A percentile compares a stretch with the other conserved stretches of the same genome.
These are phyloP conservation scores for Clarireedia sp. DNA, from an alignment of 2,329 filamentous ascomycete species.

Conservation along the genomic window DNA sequence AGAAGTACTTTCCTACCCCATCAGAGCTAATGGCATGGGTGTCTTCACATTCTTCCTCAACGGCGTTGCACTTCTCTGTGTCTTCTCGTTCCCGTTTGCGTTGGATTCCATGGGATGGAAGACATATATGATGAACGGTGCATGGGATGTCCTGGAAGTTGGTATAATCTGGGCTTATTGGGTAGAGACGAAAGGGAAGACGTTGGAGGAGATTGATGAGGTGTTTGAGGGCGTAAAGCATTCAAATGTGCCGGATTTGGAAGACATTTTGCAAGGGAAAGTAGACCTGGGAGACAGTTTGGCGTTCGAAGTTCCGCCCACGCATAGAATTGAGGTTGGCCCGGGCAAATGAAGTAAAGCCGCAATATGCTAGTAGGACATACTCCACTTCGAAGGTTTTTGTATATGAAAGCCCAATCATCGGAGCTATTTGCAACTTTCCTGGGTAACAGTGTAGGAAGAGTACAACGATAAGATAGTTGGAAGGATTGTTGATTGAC, in stretches of 20 bases:
- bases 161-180: slow-evolving; percentile 19
- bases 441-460: too few relatives aligned
- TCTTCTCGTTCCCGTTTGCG: slow-evolving; percentile 37
- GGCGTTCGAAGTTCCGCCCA: not conserved
- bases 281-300: not conserved
- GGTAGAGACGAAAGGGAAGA: slow-evolving; percentile 32
- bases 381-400: not conserved
- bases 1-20: slow-evolving; percentile 41
- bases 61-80: slow-evolving; percentile 30
- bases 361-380: not conserved
- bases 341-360: not conserved
- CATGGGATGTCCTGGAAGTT: slow-evolving; percentile 10
- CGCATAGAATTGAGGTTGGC: not conserved
- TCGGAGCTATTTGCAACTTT: too few relatives aligned
- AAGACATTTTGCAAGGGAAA: slow-evolving; percentile 2
- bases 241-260: slow-evolving; percentile 12
- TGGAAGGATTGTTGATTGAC: too few relatives aligned
- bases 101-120: slow-evolving; percentile 38
- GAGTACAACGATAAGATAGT: too few relatives aligned
- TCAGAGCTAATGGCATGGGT: slow-evolving; percentile 40
- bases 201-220: slow-evolving; percentile 32
- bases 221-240: slow-evolving; percentile 27
- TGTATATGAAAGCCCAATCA: too few relatives aligned
- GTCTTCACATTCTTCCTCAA: slow-evolving; percentile 31
- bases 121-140: slow-evolving; percentile 39